These are phyloP conservation scores for Microbotryum saponariae DNA, from an alignment of 1,284 basidiomycete genomes.

Conservation along the genomic window DNA sequence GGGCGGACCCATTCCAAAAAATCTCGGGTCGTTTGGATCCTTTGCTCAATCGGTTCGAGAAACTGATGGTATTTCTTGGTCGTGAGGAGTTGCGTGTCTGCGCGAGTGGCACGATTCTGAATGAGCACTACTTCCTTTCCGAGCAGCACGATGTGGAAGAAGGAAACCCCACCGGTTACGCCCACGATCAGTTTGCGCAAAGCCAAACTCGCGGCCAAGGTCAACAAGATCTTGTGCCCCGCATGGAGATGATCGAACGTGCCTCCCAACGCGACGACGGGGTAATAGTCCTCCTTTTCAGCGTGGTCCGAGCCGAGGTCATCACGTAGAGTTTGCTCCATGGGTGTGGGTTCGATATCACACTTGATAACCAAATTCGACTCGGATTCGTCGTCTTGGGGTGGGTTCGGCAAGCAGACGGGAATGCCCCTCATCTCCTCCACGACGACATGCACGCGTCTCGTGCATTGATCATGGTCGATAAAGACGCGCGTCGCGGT, in stretches of 20 bases:
- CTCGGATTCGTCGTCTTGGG: neutral
- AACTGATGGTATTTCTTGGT: slow-evolving; percentile 65
- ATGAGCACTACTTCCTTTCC: neutral
- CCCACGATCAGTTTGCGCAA: slow-evolving; percentile 77
- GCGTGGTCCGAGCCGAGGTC: neutral
- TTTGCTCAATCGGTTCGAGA: slow-evolving; percentile 56
- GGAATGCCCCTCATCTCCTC: slow-evolving; percentile 12
- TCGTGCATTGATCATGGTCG: neutral
- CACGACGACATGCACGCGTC: slow-evolving; percentile 18
- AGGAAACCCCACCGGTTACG: slow-evolving; percentile 57
- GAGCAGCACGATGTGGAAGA: neutral
- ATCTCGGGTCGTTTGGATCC: slow-evolving; percentile 51
- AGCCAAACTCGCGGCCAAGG: slow-evolving; percentile 79
- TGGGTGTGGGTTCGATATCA: neutral
- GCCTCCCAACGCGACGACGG: slow-evolving; percentile 52
- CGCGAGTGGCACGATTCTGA: neutral
- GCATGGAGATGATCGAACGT: slow-evolving; percentile 98
- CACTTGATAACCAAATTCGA: neutral
- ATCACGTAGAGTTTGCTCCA: neutral
- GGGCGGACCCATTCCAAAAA: slow-evolving; percentile 66
- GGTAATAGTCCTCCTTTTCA: slow-evolving; percentile 1
- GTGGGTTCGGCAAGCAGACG: slow-evolving; percentile 2
- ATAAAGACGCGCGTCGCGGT: slow-evolving; percentile 13
- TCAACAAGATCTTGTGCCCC: slow-evolving; percentile 93
- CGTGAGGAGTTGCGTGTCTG: slow-evolving; percentile 64